Base-by-base conservation (phyloP, 2,329 filamentous ascomycete species). In the Colletotrichum lini region DNA sequence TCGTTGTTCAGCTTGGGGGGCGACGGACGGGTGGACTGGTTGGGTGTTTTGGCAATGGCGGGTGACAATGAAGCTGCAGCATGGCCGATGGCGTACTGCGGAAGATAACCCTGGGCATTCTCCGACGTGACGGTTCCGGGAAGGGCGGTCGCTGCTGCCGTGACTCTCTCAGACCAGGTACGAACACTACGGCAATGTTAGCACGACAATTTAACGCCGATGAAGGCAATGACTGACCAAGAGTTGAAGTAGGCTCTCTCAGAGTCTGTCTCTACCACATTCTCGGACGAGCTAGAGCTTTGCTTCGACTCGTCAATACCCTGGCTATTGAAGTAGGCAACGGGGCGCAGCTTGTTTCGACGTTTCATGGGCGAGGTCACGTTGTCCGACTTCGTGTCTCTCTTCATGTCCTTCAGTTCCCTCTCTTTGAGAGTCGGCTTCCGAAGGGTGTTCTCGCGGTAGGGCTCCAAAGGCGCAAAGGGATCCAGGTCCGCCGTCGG, bases 81-180 rank as follows among this genome's bases (percentile, higher is more conserved):
- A 75, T 88, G 81, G 21, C 87, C 87, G 35, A 61, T 62, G 12
- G 82, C 78, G 67, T 87, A 89, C 42, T 88, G 85, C 18, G 87
- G 88, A 56, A 90, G 78, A 53, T 86, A 83, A n/a, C 87, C 88
- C 38, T 85, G 86, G 9, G 85, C 87, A 15, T 86, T 89, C 54
- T 84, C 86, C 4, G 87, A 85, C 3, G 87, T 87, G 58, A 90
- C 79, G 12, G 86, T 81, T 60, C 87, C 81, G 13, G 85, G 84
- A 54, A 85, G 79, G 9, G 78, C 84, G 54, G 80, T 80, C 56
- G 81, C 84, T 70, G 85, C 88, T 15, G 86, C 80, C 45, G 86
- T 83, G n/a, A 85, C 84, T 74, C 85, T 87, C 78, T 85, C 68
- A 9, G 68, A 71, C 68, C 68, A 71, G 30, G 65, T 45, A 57